Conservation (phyloP, 169 alveolate genomes). For the Plasmodium berghei region DNA sequence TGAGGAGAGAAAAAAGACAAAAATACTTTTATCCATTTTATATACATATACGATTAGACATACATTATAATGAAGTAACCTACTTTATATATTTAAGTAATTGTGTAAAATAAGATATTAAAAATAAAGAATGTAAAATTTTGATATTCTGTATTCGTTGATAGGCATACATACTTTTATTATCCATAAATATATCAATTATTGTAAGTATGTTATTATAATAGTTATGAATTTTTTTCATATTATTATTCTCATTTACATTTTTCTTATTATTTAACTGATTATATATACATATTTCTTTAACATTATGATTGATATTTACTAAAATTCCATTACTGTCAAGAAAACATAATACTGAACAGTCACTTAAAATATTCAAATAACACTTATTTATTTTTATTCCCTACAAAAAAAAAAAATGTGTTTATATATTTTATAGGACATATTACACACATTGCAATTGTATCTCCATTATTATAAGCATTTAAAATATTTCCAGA, state of each 20-base stretch:
- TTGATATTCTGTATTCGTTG: constrained; percentile 49
- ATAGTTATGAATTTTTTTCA: constrained; percentile 20
- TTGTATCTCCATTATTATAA: background rate
- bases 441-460: background rate
- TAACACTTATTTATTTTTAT: constrained; percentile 43
- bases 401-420: constrained; percentile 43
- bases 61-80: background rate
- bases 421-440: background rate
- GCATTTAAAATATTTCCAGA: background rate
- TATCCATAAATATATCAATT: constrained; percentile 63
- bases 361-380: constrained; percentile 52
- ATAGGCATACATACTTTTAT: constrained; percentile 68
- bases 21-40: background rate
- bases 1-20: background rate
- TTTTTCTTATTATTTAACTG: constrained; percentile 31
- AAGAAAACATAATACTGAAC: constrained; percentile 59
- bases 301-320: constrained; percentile 43
- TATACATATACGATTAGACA: background rate
- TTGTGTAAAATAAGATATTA: constrained; percentile 63
- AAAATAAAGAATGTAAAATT: constrained; percentile 36
- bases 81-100: constrained; percentile 44
- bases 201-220: constrained; percentile 44
- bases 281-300: constrained; percentile 61
- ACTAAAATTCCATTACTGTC: constrained; percentile 52
- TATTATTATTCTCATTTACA: background rate